Percentiles rank a stretch among this genome's conserved stretches.
Conservation (phyloP, 805 yeast genomes). For the Candida coquimbonensis region DNA sequence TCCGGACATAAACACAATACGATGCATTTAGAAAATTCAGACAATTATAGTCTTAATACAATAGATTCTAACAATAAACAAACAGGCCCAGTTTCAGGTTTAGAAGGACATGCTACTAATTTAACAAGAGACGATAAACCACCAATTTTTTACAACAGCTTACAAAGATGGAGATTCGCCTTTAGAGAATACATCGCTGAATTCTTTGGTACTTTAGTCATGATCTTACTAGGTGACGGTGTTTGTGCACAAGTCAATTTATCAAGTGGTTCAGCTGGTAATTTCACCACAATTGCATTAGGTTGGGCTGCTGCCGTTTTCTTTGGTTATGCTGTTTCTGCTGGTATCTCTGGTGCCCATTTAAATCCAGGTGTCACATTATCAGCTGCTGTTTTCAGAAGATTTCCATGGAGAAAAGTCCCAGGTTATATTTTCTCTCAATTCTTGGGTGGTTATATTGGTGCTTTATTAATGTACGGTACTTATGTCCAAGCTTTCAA, state of each 20-base stretch:
- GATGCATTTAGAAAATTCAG: background rate
- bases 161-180: conserved; percentile 23
- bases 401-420: conserved; percentile 43
- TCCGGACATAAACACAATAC: background rate
- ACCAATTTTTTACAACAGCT: conserved; percentile 12
- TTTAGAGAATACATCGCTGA: conserved; percentile 45
- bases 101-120: conserved; percentile 22
- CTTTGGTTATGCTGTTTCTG: conserved; percentile 42
- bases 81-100: conserved; percentile 23
- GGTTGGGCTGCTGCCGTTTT: conserved; percentile 52
- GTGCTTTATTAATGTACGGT: conserved; percentile 39
- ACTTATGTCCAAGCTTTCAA: conserved; percentile 35
- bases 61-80: conserved; percentile 7
- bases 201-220: conserved; percentile 41
- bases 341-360: conserved; percentile 56
- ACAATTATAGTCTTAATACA: background rate
- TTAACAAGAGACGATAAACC: conserved; percentile 8
- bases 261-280: conserved; percentile 33
- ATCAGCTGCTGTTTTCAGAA: conserved; percentile 40
- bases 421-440: conserved; percentile 41
- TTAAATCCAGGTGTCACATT: conserved; percentile 48
- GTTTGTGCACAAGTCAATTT: conserved; percentile 38
- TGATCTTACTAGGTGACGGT: conserved; percentile 42
- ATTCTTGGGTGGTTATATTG: conserved; percentile 41
- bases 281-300: conserved; percentile 34